Base-by-base conservation (phyloP, 169 alveolate species). In the Cyclospora cayetanensis region DNA sequence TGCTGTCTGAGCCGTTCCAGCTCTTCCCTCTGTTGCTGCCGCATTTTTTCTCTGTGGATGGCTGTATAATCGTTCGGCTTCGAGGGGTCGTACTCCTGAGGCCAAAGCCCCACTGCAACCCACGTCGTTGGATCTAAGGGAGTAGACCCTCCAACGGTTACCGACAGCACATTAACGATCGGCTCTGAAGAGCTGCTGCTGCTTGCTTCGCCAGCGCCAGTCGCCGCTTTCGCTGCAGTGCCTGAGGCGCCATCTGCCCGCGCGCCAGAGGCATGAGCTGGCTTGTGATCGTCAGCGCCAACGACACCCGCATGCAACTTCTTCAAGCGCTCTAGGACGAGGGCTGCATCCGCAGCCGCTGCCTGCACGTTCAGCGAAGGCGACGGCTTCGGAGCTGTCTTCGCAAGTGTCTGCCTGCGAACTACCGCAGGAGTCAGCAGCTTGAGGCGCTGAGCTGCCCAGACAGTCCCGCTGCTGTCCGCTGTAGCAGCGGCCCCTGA, bases 11-110 rank as follows among this genome's bases (percentile, higher is more conserved):
- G 84, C 65, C 93, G 55, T 42, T 92, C 93, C 37, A 86, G 70
- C 50, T 92, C 95, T 55, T 92, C 95, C 11, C 90, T 53, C 91
- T 92, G 93, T 39, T 80, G 88, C 60, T 80, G 76, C 39, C 92
- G n/a, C 65, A 86, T 70, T 37, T 87, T 50, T 63, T 92, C 95
- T 43, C 90, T 76, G 74, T 77, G 74, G 29, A 92, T 60, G 3
- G 74, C 74, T 31, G 72, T 46, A 80, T 92, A 92, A 52, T 92
- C 93, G 76, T 92, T 86, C 70, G 95, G 95, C 65, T 37, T 74
- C 4, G 86, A 25, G 25, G 95, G 95, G 31, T 92, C 95, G 66
- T 91, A 91, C 27, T 91, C 94, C 50, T 90, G 91, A 39, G 91
- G 80, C 83, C 93, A 82, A 22, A 77, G 89, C 41, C 68, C 88